Percentiles rank a stretch among this genome's conserved stretches.
These are phyloP conservation scores for Sclerotinia borealis DNA, from an alignment of 2,329 filamentous ascomycete genomes.

Conservation along the genomic window DNA sequence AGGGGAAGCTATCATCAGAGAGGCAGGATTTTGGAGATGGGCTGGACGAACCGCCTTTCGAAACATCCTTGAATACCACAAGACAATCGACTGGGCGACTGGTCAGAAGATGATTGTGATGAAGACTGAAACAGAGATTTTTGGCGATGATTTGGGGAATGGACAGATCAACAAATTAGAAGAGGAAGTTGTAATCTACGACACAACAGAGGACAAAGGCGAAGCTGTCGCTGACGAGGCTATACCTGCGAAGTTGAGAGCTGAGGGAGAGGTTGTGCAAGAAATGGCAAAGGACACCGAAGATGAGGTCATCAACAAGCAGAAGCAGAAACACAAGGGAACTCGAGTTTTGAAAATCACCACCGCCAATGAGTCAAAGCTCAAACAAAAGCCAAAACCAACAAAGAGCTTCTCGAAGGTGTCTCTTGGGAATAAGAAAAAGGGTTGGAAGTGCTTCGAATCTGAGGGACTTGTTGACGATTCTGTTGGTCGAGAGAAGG, in stretches of 20 bases:
- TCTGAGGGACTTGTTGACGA: not conserved
- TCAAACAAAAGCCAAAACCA: not conserved
- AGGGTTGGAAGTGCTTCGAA: not conserved
- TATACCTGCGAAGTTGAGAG: not conserved
- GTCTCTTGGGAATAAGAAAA: not conserved
- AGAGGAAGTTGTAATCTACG: not conserved
- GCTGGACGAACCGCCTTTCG: constrained; percentile 26
- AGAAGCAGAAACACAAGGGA: not conserved
- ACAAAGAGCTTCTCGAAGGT: not conserved
- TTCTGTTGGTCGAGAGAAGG: not conserved
- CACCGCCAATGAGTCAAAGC: not conserved
- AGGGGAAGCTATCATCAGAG: constrained; percentile 23
- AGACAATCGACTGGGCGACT: constrained; percentile 28
- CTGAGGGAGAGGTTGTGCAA: not conserved
- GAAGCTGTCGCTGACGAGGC: too few relatives aligned
- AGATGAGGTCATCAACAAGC: not conserved
- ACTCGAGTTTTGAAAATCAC: constrained; percentile 1
- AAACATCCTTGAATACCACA: constrained; percentile 20
- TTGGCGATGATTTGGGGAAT: not conserved
- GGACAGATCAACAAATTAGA: not conserved
- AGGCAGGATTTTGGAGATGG: constrained; percentile 32
- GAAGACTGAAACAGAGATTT: not conserved
- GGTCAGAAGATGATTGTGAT: constrained; percentile 23
- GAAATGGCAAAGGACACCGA: not conserved
- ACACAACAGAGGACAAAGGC: not conserved